Conservation (phyloP, 805 yeast species). For the Candida sithepensis region DNA sequence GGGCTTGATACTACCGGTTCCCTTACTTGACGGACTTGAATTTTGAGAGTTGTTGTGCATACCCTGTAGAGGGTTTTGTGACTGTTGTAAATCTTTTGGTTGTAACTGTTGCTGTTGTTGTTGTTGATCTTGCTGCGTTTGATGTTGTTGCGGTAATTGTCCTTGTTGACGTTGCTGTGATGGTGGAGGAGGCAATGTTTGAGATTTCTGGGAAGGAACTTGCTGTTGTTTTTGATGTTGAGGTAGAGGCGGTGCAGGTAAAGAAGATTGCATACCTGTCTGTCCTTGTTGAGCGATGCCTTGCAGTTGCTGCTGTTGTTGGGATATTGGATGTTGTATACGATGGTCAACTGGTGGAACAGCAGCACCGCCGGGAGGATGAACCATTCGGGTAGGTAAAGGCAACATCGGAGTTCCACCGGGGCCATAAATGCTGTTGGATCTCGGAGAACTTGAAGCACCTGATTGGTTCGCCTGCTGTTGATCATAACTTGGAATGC, state of each 20-base stretch:
- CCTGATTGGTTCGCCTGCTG: constrained; percentile 8
- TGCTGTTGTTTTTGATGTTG: not conserved
- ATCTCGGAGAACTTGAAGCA: constrained; percentile 12
- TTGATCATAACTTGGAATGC: constrained; percentile 23
- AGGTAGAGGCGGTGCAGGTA: constrained; percentile 1
- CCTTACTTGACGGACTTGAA: not conserved
- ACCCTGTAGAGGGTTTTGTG: not conserved
- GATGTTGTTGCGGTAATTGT: not conserved
- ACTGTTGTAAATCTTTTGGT: not conserved
- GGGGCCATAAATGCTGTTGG: constrained; percentile 20
- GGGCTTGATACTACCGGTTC: not conserved
- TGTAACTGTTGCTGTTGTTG: not conserved
- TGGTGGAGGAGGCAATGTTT: not conserved
- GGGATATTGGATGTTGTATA: constrained; percentile 3
- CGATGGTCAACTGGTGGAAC: constrained; percentile 6
- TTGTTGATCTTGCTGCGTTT: not conserved
- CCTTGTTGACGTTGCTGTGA: not conserved
- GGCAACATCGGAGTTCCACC: constrained; percentile 18
- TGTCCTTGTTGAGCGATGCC: constrained; percentile 7
- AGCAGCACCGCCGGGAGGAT: constrained; percentile 7
- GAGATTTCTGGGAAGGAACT: not conserved
- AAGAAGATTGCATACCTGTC: constrained; percentile 2
- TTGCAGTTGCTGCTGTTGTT: constrained; percentile 11
- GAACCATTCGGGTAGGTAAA: constrained; percentile 18
- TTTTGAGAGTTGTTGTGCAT: not conserved